Percentiles rank a stretch among this genome's conserved stretches.
Evolutionary conservation across 2,329 filamentous ascomycete species (phyloP).

Genomic region (Ophiocordyceps camponoti-leonardi): DNA sequence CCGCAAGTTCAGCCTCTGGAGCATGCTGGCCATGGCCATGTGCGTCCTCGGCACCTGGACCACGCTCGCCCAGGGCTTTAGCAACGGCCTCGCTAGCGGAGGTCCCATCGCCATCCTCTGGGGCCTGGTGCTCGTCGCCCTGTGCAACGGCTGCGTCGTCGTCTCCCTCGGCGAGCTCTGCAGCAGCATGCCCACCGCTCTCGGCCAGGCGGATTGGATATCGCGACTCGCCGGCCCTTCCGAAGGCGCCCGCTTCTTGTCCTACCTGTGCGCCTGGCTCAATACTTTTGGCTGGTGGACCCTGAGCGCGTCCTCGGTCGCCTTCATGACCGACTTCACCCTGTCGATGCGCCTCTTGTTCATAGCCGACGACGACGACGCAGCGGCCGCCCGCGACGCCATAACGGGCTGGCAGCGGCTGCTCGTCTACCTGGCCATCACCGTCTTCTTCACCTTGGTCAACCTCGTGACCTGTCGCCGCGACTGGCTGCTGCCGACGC

Average conservation of each 20-base stretch:
- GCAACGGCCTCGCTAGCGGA: conserved; percentile 33
- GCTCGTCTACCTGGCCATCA: conserved; percentile 34
- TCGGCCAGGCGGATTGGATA: conserved; percentile 42
- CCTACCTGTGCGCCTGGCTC: conserved; percentile 42
- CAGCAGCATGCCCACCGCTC: conserved; percentile 40
- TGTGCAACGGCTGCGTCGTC: conserved; percentile 35
- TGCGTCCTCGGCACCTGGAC: conserved; percentile 41
- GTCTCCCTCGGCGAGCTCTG: conserved; percentile 37
- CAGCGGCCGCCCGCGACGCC: conserved; percentile 10
- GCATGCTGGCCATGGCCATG: conserved; percentile 39
- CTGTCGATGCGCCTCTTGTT: conserved; percentile 39
- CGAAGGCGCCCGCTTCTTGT: conserved; percentile 26
- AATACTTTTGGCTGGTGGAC: conserved; percentile 44
- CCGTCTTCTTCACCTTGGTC: conserved; percentile 26
- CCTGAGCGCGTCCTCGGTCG: conserved; percentile 34
- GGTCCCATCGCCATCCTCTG: conserved; percentile 36
- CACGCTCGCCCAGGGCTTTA: conserved; percentile 31
- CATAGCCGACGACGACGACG: conserved; percentile 21
- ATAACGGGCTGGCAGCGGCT: conserved; percentile 35
- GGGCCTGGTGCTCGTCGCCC: conserved; percentile 33
- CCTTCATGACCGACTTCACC: conserved; percentile 40
- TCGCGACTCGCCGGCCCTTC: conserved; percentile 17
- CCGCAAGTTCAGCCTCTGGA: conserved; percentile 34
- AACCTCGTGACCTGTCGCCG: conserved; percentile 33
- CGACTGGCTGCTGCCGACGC: conserved; percentile 20